A percentile compares a stretch with the other conserved stretches of the same genome.
Evolutionary conservation across 805 yeast species (phyloP).

Genomic region (Sugiyamaella marilandica): DNA sequence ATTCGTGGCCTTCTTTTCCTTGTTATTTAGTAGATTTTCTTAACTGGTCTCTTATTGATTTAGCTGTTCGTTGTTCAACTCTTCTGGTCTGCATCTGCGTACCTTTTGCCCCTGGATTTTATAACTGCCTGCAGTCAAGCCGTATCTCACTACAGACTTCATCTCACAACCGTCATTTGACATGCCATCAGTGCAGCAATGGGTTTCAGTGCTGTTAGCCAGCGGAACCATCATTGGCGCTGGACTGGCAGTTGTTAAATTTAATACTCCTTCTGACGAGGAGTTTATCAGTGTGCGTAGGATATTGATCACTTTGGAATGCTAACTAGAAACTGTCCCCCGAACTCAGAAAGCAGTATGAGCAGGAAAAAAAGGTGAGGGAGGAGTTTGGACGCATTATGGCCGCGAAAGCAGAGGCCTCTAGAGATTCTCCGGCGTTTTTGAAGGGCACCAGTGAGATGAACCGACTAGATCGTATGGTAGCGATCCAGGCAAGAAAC

Average conservation of each 20-base stretch:
- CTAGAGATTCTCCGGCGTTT: slow-evolving; percentile 29
- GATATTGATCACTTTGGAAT: neutral
- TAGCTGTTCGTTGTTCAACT: too few species aligned
- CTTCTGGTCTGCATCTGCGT: too few species aligned
- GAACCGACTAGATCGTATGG: slow-evolving; percentile 24
- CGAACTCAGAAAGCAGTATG: slow-evolving; percentile 68
- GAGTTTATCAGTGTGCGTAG: slow-evolving; percentile 50
- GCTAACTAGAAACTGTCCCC: slow-evolving; percentile 39
- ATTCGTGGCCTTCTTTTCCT: too few species aligned
- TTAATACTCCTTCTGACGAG: slow-evolving; percentile 82
- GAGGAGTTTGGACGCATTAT: slow-evolving; percentile 20
- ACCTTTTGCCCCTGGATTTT: too few species aligned
- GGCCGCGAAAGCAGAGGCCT: slow-evolving; percentile 20
- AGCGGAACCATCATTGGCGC: slow-evolving; percentile 66
- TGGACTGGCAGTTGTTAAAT: slow-evolving; percentile 68
- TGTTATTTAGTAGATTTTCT: too few species aligned
- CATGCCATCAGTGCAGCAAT: slow-evolving; percentile 15
- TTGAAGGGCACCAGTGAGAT: slow-evolving; percentile 27
- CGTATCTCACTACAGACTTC: neutral
- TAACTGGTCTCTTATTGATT: neutral
- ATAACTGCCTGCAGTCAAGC: too few species aligned
- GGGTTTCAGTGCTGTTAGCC: slow-evolving; percentile 34
- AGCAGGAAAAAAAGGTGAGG: slow-evolving; percentile 15
- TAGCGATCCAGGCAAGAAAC: slow-evolving; percentile 25
- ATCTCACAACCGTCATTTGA: neutral